These are phyloP conservation scores for Neurospora sp. DNA, from an alignment of 495 filamentous ascomycete species.

Conservation along the genomic window DNA sequence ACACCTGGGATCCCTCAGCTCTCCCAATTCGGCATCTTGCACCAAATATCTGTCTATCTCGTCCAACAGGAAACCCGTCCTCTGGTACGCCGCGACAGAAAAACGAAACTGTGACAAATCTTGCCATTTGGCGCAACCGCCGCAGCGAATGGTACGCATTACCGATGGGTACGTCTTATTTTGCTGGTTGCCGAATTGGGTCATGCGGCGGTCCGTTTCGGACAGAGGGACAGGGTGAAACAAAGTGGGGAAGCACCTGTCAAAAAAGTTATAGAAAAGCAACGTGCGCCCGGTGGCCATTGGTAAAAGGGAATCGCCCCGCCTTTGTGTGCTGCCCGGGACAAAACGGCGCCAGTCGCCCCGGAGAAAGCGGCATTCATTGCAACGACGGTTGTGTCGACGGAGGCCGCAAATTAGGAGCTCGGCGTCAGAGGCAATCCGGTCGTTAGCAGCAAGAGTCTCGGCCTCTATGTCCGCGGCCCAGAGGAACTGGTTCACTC, in stretches of 20 bases:
- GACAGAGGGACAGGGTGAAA: not conserved
- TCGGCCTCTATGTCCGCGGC: not conserved
- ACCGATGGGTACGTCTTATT: not conserved
- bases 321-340: not conserved
- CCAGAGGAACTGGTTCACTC: not conserved
- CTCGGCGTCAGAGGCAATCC: not conserved
- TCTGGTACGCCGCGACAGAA: not conserved
- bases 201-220: not conserved
- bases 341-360: not conserved
- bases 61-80: not conserved
- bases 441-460: not conserved
- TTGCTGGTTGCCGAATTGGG: not conserved
- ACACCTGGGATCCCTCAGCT: not conserved
- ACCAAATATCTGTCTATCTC: not conserved
- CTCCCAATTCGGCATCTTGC: not conserved
- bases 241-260: not conserved
- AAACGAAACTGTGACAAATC: not conserved
- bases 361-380: not conserved
- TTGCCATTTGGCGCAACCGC: not conserved
- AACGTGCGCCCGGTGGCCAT: not conserved
- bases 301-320: not conserved
- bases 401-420: conserved; percentile 1
- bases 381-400: conserved; percentile 9
- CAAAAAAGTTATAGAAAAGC: not conserved
- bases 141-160: not conserved